A percentile compares a stretch with the other conserved stretches of the same genome.
Evolutionary conservation across 257 asterid genomes (phyloP).

Genomic region (Fraxinus anomala): DNA sequence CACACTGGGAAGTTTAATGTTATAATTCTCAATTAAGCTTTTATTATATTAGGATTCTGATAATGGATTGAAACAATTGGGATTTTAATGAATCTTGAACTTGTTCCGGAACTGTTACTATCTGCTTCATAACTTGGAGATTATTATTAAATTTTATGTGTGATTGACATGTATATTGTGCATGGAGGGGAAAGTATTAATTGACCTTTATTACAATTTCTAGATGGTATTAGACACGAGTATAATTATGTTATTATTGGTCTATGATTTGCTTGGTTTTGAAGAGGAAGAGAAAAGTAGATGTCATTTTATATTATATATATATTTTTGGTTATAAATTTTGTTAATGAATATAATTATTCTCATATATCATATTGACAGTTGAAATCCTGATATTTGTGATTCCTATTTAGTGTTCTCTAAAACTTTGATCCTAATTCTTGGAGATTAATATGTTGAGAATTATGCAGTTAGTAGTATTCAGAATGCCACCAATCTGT

Average conservation of each 20-base stretch:
- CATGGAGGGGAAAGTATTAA: conserved; percentile 1
- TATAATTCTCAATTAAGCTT: not conserved
- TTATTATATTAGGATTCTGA: not conserved
- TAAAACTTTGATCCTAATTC: not conserved
- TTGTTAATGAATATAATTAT: not conserved
- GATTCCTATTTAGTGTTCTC: not conserved
- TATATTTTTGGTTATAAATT: not conserved
- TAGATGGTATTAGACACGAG: not conserved
- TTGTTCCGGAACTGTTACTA: not conserved
- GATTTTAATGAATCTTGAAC: not conserved
- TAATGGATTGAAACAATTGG: not conserved
- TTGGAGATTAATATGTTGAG: not conserved
- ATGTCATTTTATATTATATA: not conserved
- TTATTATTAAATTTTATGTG: not conserved
- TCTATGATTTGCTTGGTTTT: not conserved
- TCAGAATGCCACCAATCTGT: not conserved
- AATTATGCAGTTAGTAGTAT: not conserved
- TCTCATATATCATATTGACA: not conserved
- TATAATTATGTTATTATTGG: not conserved
- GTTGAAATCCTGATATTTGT: not conserved
- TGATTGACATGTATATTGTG: not conserved
- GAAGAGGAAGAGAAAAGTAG: conserved; percentile 1
- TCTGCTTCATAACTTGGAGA: conserved; percentile 12
- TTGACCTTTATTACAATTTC: not conserved
- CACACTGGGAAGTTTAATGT: not conserved